A percentile compares a stretch with the other conserved stretches of the same genome.
phyloP scores from a whole-genome alignment of 2,329 filamentous ascomycete species.

The Hirsutella thompsonii region DNA sequence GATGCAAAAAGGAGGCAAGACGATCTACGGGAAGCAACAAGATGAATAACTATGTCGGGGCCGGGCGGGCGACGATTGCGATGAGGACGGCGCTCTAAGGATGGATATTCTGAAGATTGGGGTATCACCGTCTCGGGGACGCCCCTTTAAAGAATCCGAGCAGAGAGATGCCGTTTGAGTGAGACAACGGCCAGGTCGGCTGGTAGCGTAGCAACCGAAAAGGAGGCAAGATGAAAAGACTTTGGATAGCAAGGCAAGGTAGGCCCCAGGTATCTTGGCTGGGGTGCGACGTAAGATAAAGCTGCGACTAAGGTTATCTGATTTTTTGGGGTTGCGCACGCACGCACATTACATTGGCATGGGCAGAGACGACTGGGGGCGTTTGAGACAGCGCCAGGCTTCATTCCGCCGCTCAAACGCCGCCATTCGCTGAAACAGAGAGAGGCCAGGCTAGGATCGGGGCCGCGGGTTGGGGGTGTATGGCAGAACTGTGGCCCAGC shows the following conservation, averaged over 20 bases:
- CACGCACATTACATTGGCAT: neutral
- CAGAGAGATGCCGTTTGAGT: neutral
- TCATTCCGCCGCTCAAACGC: slow-evolving; percentile 7
- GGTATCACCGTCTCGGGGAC: too few species aligned
- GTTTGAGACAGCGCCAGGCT: slow-evolving; percentile 5
- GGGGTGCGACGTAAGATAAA: neutral
- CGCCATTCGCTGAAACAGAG: slow-evolving; percentile 11
- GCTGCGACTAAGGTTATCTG: neutral
- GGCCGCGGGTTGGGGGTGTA: slow-evolving; percentile 6
- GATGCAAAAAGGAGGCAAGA: neutral
- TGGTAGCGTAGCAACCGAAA: neutral
- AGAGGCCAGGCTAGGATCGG: neutral
- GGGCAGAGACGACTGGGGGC: neutral
- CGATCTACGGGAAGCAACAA: neutral
- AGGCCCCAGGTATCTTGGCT: too few species aligned
- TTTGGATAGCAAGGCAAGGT: neutral
- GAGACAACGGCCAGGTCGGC: neutral
- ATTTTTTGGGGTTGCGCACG: neutral
- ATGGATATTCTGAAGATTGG: too few species aligned
- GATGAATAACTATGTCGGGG: neutral
- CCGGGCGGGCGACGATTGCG: neutral
- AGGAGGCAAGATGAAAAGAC: neutral
- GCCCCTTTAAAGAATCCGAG: too few species aligned
- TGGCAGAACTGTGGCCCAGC: too few species aligned
- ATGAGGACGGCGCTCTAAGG: neutral